A percentile compares a stretch with the other conserved stretches of the same genome.
Conservation (phyloP, 176 grass and related monocot genomes). For the Juncus effusus region DNA sequence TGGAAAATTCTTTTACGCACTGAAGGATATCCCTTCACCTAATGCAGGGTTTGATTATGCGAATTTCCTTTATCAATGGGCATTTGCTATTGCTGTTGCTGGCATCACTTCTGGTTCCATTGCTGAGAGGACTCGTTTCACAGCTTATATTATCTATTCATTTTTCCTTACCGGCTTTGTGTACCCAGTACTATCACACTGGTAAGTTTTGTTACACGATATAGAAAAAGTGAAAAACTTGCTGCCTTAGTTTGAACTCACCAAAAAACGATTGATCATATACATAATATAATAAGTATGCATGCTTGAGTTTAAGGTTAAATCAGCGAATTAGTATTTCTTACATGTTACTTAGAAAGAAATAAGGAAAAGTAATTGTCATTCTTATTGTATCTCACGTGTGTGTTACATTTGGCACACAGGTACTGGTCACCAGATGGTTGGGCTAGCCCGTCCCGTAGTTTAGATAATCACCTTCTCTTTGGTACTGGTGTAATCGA, state of each 20-base stretch:
- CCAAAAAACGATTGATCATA: neutral
- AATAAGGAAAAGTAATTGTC: too few relatives aligned
- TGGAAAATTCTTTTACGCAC: conserved; percentile 34
- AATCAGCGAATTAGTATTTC: too few relatives aligned
- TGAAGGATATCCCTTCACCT: conserved; percentile 23
- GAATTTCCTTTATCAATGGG: conserved; percentile 43
- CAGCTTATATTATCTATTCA: conserved; percentile 37
- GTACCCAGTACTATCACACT: conserved; percentile 40
- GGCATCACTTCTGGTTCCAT: conserved; percentile 47
- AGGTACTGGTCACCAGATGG: conserved; percentile 45
- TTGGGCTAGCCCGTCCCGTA: conserved; percentile 26
- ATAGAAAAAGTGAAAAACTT: neutral
- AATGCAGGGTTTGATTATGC: conserved; percentile 30
- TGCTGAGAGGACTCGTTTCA: conserved; percentile 36
- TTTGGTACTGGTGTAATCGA: conserved; percentile 38
- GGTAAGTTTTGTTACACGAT: conserved; percentile 7
- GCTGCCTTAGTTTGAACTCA: too few relatives aligned
- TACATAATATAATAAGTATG: neutral
- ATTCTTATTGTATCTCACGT: too few relatives aligned
- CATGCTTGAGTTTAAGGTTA: too few relatives aligned
- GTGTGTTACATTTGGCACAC: too few relatives aligned
- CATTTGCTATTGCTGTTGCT: conserved; percentile 36
- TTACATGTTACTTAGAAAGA: too few relatives aligned
- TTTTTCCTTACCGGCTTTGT: conserved; percentile 41
- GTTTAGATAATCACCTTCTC: conserved; percentile 1